phyloP scores from a whole-genome alignment of 2,329 filamentous ascomycete species.

The Talaromyces sp. region DNA sequence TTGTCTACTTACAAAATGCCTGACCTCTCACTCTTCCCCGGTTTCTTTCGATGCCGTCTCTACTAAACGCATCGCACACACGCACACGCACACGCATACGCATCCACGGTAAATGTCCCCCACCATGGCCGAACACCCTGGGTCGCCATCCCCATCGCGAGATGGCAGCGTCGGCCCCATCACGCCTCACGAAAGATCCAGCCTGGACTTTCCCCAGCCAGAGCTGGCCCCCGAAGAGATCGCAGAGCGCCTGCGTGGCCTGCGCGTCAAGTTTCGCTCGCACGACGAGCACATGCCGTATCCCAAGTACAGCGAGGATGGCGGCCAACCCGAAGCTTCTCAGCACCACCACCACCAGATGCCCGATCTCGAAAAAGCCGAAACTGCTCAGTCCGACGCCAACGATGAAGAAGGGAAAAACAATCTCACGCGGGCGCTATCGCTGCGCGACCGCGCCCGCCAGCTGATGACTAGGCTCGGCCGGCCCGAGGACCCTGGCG shows the following conservation, averaged over 20 bases:
- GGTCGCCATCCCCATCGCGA: not conserved
- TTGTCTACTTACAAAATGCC: not conserved
- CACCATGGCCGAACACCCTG: not conserved
- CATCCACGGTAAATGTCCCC: not conserved
- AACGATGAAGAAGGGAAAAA: slow-evolving; percentile 9
- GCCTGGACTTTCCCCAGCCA: slow-evolving; percentile 11
- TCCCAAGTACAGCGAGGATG: slow-evolving; percentile 9
- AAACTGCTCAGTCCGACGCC: slow-evolving; percentile 7
- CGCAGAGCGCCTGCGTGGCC: slow-evolving; percentile 7
- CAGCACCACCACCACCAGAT: not conserved
- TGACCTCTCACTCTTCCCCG: not conserved
- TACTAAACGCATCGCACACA: not conserved
- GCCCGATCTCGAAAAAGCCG: slow-evolving; percentile 11
- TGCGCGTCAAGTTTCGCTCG: slow-evolving; percentile 12
- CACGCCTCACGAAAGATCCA: slow-evolving; percentile 9
- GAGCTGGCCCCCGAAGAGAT: slow-evolving; percentile 10
- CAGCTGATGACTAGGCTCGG: slow-evolving; percentile 9
- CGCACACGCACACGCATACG: not conserved
- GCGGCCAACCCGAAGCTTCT: not conserved
- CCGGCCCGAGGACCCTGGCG: slow-evolving; percentile 13
- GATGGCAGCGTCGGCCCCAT: slow-evolving; percentile 4
- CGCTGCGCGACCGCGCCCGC: slow-evolving; percentile 11
- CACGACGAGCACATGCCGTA: slow-evolving; percentile 11
- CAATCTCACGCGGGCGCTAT: slow-evolving; percentile 1
- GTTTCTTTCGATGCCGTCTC: not conserved